Evolutionary conservation across 176 grass and related monocot species (phyloP).

Genomic region (Luzula sylvatica): DNA sequence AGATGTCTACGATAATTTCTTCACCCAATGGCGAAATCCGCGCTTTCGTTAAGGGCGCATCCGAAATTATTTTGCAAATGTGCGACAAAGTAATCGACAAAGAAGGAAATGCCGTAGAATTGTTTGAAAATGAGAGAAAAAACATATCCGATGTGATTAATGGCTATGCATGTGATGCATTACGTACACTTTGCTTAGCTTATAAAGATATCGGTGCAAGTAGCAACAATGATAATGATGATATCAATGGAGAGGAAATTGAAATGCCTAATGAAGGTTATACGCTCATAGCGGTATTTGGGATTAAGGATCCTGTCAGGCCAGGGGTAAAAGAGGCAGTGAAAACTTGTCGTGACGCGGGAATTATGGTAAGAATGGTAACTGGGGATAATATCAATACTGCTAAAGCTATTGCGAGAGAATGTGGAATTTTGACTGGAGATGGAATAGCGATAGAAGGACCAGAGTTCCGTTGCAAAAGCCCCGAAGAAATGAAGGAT

Average conservation of each 20-base stretch:
- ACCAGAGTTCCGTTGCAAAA: constrained; percentile 59
- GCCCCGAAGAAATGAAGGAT: constrained; percentile 67
- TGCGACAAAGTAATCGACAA: constrained; percentile 47
- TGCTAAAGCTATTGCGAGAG: constrained; percentile 80
- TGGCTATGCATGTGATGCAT: constrained; percentile 63
- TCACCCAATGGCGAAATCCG: constrained; percentile 38
- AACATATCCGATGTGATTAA: constrained; percentile 50
- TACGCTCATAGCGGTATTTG: constrained; percentile 75
- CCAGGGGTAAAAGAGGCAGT: constrained; percentile 79
- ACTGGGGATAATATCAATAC: constrained; percentile 96
- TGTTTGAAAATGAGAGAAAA: constrained; percentile 34
- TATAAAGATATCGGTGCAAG: constrained; percentile 50
- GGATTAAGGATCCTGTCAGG: constrained; percentile 87
- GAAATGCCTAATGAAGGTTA: constrained; percentile 59
- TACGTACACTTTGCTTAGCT: constrained; percentile 89
- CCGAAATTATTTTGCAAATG: constrained; percentile 64
- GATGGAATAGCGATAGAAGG: constrained; percentile 87
- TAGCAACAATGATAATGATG: constrained; percentile 8
- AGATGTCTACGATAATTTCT: constrained; percentile 60
- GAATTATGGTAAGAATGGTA: constrained; percentile 90
- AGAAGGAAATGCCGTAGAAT: constrained; percentile 28
- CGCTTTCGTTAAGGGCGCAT: constrained; percentile 74
- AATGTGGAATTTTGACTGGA: constrained; percentile 80
- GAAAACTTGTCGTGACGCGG: constrained; percentile 51
- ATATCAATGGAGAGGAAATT: constrained; percentile 22